A percentile compares a stretch with the other conserved stretches of the same genome.
Evolutionary conservation across 441 rosid species (phyloP).

Genomic region (Gossypium davidsonii): DNA sequence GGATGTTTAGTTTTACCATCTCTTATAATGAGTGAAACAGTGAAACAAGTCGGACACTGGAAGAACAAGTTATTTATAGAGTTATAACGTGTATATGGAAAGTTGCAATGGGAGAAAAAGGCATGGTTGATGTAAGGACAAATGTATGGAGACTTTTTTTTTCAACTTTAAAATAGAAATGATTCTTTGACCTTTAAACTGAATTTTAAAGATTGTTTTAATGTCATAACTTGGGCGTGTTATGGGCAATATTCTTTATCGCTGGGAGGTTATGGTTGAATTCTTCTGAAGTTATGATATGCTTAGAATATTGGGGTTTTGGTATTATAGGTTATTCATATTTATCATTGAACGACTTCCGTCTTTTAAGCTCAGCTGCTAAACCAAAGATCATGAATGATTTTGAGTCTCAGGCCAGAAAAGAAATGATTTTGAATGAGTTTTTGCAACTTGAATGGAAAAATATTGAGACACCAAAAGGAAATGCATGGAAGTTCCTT

Average conservation of each 20-base stretch:
- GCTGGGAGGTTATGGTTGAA: neutral
- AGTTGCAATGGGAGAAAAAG: neutral
- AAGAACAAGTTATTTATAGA: constrained; percentile 10
- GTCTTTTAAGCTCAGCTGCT: neutral
- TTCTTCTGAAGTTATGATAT: neutral
- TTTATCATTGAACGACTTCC: neutral
- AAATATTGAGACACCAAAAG: neutral
- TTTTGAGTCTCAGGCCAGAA: neutral
- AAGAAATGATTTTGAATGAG: neutral
- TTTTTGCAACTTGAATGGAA: neutral
- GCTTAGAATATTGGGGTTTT: neutral
- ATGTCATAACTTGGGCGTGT: neutral
- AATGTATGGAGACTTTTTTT: neutral
- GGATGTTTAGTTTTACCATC: neutral
- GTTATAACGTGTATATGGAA: neutral
- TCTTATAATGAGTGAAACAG: neutral
- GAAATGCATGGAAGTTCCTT: neutral
- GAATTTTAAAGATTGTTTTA: neutral
- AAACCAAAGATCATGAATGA: neutral
- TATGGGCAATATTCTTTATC: neutral
- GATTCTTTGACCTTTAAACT: neutral
- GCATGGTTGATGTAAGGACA: neutral
- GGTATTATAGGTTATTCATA: neutral
- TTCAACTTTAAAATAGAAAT: neutral
- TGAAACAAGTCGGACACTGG: neutral